A percentile compares a stretch with the other conserved stretches of the same genome.
phyloP scores from a whole-genome alignment of 768 basidiomycete genomes.

The Boletus rubropictus region DNA sequence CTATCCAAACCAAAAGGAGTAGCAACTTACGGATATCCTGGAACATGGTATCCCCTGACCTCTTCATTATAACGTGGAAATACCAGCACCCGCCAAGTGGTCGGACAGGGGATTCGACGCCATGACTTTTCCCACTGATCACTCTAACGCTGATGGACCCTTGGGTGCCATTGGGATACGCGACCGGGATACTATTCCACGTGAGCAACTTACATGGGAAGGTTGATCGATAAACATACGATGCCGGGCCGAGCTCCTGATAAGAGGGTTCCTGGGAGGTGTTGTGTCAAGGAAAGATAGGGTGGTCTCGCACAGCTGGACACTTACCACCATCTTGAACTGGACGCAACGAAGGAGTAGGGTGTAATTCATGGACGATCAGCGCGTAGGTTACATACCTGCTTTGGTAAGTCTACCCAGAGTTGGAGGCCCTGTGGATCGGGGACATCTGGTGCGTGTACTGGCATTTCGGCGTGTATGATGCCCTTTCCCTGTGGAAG shows the following conservation, averaged over 20 bases:
- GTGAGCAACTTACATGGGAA: not conserved
- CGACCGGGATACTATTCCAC: conserved; percentile 57
- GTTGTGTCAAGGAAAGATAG: not conserved
- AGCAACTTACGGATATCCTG: conserved; percentile 68
- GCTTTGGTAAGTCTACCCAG: conserved; percentile 77
- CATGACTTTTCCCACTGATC: conserved; percentile 86
- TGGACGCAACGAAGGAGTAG: conserved; percentile 31
- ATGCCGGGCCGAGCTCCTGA: conserved; percentile 66
- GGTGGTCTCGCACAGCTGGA: not conserved
- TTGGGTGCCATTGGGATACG: conserved; percentile 63
- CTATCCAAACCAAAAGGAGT: not conserved
- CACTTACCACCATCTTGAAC: conserved; percentile 69
- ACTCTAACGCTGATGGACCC: conserved; percentile 72
- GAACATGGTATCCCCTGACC: conserved; percentile 57
- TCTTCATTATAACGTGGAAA: conserved; percentile 69
- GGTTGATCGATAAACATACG: conserved; percentile 37
- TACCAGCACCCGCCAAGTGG: conserved; percentile 94
- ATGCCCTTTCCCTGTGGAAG: conserved; percentile 54
- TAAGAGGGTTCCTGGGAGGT: conserved; percentile 62
- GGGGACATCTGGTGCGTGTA: conserved; percentile 58
- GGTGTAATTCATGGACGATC: not conserved
- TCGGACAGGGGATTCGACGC: conserved; percentile 79
- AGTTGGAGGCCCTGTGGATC: conserved; percentile 83
- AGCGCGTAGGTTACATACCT: conserved; percentile 34
- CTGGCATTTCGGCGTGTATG: conserved; percentile 86